Base-by-base conservation (phyloP, 2,329 filamentous ascomycete species). In the Trichoderma sp. region DNA sequence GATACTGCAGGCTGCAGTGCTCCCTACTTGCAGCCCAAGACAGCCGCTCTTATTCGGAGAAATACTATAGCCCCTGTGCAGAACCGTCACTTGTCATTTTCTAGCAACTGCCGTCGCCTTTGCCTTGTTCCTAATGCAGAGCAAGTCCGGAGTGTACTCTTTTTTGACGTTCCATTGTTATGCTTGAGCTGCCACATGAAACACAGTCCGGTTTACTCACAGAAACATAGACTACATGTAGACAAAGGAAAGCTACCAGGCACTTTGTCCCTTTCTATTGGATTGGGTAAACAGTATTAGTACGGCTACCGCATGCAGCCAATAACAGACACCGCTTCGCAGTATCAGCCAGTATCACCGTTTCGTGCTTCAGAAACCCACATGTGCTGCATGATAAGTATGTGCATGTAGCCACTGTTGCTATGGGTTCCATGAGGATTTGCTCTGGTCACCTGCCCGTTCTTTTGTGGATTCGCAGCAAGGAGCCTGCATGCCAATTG, bases 381-480 rank as follows among this genome's bases (percentile, higher is more conserved):
- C 32, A 34, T 34, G 32, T 49, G n/a, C 46, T 11, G 46, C 10
- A 49, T 49, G 21, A 21, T 13, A n/a, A 28, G 52, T 30, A 18
- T n/a, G 14, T 32, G 52, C 26, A 55, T 43, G 18, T 43, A 28
- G 51, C 52, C 16, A 32, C 52, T 18, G 39, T 43, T 43, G 39
- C 16, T n/a, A 28, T n/a, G 16, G 18, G 18, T 18, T 55, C 16
- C 28, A 55, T 55, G 18, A 24, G 49, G 60, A 21, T 18, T 43
- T n/a, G 52, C 21, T 24, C 32, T 43, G 51, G 18, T 64, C 60
- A 64, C 60, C 52, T 64, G 60, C 26, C 32, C 43, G 51, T 5
- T 28, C 8, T 18, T 30, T 64, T 64, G 60, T 64, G 49, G 60
- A 64, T 30, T 64, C 32, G 32, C 60, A 55, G n/a, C 32, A 30